Conservation (phyloP, 129 eudicot species). For the Sambucus nigra region DNA sequence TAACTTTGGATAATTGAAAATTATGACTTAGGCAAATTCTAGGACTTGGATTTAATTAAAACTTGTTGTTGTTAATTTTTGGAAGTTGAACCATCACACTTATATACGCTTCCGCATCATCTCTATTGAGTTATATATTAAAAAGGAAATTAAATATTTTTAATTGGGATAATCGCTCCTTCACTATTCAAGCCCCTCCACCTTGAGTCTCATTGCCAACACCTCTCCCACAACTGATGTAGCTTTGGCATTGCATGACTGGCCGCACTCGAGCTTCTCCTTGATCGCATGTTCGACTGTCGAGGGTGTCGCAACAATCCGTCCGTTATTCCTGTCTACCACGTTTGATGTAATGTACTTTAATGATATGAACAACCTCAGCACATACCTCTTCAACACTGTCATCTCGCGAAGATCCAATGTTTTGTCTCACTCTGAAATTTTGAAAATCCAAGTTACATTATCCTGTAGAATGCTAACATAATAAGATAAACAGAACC, state of each 20-base stretch:
- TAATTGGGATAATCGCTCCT: conserved; percentile 53
- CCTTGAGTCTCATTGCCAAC: conserved; percentile 55
- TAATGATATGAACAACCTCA: conserved; percentile 53
- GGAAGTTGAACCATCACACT: conserved; percentile 2
- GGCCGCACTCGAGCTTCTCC: conserved; percentile 54
- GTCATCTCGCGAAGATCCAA: conserved; percentile 25
- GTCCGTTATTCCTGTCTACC: conserved; percentile 52
- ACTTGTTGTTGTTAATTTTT: too few relatives aligned
- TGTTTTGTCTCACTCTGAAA: not conserved
- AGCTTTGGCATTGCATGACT: conserved; percentile 57
- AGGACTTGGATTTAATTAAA: too few relatives aligned
- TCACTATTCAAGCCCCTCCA: conserved; percentile 55
- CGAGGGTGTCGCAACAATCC: conserved; percentile 61
- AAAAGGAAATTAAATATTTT: too few relatives aligned
- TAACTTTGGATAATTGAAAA: too few relatives aligned
- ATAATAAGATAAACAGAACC: not conserved
- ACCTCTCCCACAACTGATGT: conserved; percentile 73
- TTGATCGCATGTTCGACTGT: conserved; percentile 53
- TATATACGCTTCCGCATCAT: too few relatives aligned
- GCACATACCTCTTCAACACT: conserved; percentile 48
- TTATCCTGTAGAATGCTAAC: too few relatives aligned
- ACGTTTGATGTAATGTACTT: conserved; percentile 63
- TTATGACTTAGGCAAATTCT: too few relatives aligned
- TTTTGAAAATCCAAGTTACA: not conserved
- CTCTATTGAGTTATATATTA: too few relatives aligned